These are phyloP conservation scores for Butyriboletus loyo DNA, from an alignment of 768 basidiomycete genomes.

Conservation along the genomic window DNA sequence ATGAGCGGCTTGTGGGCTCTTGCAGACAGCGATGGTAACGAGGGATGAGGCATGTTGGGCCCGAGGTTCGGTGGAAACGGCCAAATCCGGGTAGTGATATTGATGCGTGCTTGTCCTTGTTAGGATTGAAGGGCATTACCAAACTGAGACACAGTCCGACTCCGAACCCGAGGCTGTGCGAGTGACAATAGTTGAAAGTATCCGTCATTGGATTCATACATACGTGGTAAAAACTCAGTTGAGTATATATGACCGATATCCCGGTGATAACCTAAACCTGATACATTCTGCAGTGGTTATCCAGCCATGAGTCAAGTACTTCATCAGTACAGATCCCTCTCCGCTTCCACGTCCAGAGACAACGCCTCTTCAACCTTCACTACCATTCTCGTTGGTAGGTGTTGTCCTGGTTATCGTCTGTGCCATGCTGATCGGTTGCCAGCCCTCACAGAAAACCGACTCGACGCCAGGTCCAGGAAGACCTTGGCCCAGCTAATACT, in stretches of 20 bases:
- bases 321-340: slow-evolving; percentile 19
- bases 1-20: slow-evolving; percentile 59
- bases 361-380: slow-evolving; percentile 8
- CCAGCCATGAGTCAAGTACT: slow-evolving; percentile 16
- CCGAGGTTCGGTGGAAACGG: neutral
- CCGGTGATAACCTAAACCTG: neutral
- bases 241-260: neutral
- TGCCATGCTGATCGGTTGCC: slow-evolving; percentile 4
- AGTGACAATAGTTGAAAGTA: neutral
- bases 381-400: slow-evolving; percentile 16
- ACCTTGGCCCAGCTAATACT: slow-evolving; percentile 58
- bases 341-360: slow-evolving; percentile 3
- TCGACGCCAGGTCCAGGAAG: slow-evolving; percentile 44
- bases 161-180: slow-evolving; percentile 15
- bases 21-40: slow-evolving; percentile 36
- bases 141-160: slow-evolving; percentile 16
- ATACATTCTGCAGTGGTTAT: neutral
- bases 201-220: neutral
- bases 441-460: slow-evolving; percentile 16
- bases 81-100: slow-evolving; percentile 2
- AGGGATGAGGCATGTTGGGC: slow-evolving; percentile 31
- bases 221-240: neutral
- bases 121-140: slow-evolving; percentile 17
- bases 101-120: slow-evolving; percentile 18
- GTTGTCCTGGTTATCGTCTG: slow-evolving; percentile 5